Evolutionary conservation across 257 asterid genomes (phyloP).

Genomic region (Scutellaria galericulata): DNA sequence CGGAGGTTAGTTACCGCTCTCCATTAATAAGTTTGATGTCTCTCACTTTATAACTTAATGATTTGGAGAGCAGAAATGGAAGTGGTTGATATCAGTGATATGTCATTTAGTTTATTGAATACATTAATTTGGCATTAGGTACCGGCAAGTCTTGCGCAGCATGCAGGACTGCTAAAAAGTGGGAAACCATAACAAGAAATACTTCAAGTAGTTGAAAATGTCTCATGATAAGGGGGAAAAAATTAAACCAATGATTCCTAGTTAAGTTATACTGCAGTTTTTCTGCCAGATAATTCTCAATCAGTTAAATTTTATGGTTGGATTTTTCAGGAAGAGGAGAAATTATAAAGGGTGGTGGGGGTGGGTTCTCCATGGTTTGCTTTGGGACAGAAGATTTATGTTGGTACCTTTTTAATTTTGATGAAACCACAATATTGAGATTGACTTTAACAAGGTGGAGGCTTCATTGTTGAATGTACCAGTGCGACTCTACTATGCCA

Average conservation of each 20-base stretch:
- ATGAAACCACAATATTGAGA: slow-evolving; percentile 15
- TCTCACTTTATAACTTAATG: slow-evolving; percentile 17
- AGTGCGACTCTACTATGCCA: not conserved
- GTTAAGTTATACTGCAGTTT: slow-evolving; percentile 8
- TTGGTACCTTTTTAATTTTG: not conserved
- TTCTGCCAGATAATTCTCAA: slow-evolving; percentile 24
- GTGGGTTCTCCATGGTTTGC: slow-evolving; percentile 28
- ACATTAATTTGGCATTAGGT: slow-evolving; percentile 13
- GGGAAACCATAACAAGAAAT: not conserved
- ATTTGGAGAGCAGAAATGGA: not conserved
- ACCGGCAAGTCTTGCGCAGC: slow-evolving; percentile 12
- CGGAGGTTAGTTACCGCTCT: slow-evolving; percentile 64
- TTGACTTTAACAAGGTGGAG: slow-evolving; percentile 6
- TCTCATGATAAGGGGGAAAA: not conserved
- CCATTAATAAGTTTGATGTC: slow-evolving; percentile 16
- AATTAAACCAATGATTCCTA: not conserved
- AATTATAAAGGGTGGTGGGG: slow-evolving; percentile 6
- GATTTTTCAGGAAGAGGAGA: slow-evolving; percentile 3
- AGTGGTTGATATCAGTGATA: slow-evolving; percentile 22
- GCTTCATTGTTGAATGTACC: not conserved
- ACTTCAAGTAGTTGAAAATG: slow-evolving; percentile 11
- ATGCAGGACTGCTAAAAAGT: too few relatives aligned
- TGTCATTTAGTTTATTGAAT: slow-evolving; percentile 13
- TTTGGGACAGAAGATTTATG: slow-evolving; percentile 13
- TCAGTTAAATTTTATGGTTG: slow-evolving; percentile 30